Evolutionary conservation across 164 flowering plant genomes (phyloP), one percentile per base, ranked within the genome.

Genomic region (Vitis amurensis): DNA sequence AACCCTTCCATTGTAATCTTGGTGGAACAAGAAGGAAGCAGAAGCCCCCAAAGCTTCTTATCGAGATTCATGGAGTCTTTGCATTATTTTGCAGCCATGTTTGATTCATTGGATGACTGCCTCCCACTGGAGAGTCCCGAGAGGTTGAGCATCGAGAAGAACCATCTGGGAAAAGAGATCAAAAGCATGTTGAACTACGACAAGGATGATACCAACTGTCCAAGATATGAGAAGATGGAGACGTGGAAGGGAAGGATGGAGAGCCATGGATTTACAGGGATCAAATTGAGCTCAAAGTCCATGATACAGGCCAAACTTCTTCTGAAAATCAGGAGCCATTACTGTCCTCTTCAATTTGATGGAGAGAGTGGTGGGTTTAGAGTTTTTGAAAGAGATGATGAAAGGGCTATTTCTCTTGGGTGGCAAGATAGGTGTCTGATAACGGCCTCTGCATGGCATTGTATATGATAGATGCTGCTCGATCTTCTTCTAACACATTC

Each of bases 61-160:
- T 77, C 91, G 37, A 82, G 86, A 71, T 90, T 88, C 72, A 87
- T 88, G 84, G 92, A 88, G 69, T 88, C 92, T n/a, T 67, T 90
- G 65, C 90, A 88, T 51, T 85, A 86, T 66, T 88, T 82, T 70
- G 91, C 95, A 15, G 92, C 92, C 58, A 84, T 90, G 88, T 90
- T 88, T 23, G 95, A 88, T 69, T 88, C 91, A 0, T 67, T 90
- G 48, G 91, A 90, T 4, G 92, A 88, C 55, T 88, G 91, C 52
- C 88, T 88, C 2, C 91, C 92, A 0, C 44, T 72, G 0, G 87
- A 86, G 14, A 90, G 92, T 51, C 4, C 69, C 0, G 88, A 87
- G 71, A 86, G 95, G 74, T 66, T 86, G 61, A 68, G 84, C 59
- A 90, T 90, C 16, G 95, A 90, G 82, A 90, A 76, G 78, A 82